Evolutionary conservation across 495 filamentous ascomycete species (phyloP).

Genomic region (Daldinia vernicosa): DNA sequence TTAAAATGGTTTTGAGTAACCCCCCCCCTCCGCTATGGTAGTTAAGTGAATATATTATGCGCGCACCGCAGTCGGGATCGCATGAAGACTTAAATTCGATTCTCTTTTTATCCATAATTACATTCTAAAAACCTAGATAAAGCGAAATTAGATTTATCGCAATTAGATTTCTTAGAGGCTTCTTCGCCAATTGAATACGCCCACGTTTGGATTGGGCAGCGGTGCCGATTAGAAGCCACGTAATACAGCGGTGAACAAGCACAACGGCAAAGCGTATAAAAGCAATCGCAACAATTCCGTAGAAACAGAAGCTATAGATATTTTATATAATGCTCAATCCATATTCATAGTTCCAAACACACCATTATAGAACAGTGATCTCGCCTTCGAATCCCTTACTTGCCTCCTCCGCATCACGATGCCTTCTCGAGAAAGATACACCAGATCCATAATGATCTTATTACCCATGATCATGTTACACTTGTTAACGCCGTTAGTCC

Average conservation of each 20-base stretch:
- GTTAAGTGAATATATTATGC: too few relatives aligned
- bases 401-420: background rate
- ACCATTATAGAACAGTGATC: background rate
- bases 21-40: too few relatives aligned
- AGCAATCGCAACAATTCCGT: background rate
- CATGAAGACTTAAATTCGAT: too few relatives aligned
- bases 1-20: too few relatives aligned
- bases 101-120: too few relatives aligned
- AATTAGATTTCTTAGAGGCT: background rate
- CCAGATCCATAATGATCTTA: background rate
- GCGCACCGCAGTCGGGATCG: too few relatives aligned
- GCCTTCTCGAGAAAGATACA: background rate
- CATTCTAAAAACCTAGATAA: too few relatives aligned
- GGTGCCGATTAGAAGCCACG: conserved; percentile 5
- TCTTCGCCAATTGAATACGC: conserved; percentile 27
- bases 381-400: background rate
- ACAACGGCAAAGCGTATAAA: background rate
- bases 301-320: background rate
- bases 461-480: background rate
- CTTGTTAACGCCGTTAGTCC: background rate
- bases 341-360: background rate
- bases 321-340: background rate
- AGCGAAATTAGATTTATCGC: background rate
- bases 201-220: conserved; percentile 39
- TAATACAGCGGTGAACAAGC: conserved; percentile 11